Percentiles rank a stretch among this genome's conserved stretches.
These are phyloP conservation scores for Eimeria necatrix DNA, from an alignment of 169 alveolate genomes.

Conservation along the genomic window DNA sequence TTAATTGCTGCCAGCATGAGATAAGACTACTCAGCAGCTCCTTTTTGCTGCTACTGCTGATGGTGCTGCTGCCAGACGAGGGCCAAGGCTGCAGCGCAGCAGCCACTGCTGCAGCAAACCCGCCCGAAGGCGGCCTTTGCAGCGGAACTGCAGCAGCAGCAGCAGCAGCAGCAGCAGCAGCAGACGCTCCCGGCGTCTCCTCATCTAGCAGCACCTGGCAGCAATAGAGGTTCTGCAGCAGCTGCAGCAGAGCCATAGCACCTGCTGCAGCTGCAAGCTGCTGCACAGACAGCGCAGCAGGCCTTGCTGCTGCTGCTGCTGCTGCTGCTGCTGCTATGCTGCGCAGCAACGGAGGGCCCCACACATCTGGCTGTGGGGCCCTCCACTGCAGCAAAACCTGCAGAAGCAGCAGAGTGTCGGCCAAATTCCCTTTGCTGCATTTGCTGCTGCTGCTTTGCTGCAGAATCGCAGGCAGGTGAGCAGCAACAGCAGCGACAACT, in stretches of 20 bases:
- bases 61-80: background rate
- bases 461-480: background rate
- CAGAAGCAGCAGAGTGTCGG: background rate
- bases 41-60: conserved; percentile 33
- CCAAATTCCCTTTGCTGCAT: background rate
- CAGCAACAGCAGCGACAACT: conserved; percentile 35
- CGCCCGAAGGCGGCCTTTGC: background rate
- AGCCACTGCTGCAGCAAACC: background rate
- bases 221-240: background rate
- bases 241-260: background rate
- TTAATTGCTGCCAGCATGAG: background rate
- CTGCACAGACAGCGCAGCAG: background rate
- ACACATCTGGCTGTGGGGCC: background rate
- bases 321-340: background rate
- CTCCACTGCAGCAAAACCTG: background rate
- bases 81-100: background rate
- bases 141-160: background rate
- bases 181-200: background rate
- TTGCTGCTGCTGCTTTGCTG: conserved; percentile 2
- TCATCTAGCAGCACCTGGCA: background rate
- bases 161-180: conserved; percentile 34
- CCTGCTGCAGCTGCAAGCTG: background rate
- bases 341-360: conserved; percentile 24
- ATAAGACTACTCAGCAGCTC: background rate
- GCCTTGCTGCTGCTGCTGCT: background rate